phyloP scores from a whole-genome alignment of 352 stramenopile genomes.

The Peronosclerospora sorghi region DNA sequence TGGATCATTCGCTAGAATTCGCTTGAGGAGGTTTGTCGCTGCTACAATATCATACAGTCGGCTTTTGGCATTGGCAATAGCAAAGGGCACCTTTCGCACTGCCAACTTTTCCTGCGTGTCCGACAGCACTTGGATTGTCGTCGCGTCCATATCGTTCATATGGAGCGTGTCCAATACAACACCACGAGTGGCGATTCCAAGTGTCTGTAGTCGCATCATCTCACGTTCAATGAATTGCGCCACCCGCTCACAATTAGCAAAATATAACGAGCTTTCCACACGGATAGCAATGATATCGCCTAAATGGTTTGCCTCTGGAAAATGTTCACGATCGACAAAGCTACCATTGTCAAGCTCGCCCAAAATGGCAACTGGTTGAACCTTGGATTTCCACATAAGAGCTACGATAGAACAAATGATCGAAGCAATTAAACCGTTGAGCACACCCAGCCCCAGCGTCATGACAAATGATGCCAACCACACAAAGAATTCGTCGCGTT shows the following conservation, averaged over 20 bases:
- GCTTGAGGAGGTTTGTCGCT: constrained; percentile 9
- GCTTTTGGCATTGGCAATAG: constrained; percentile 10
- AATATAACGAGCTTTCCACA: constrained; percentile 9
- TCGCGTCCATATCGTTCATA: constrained; percentile 19
- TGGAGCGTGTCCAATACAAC: constrained; percentile 12
- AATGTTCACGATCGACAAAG: constrained; percentile 7
- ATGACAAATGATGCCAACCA: constrained; percentile 7
- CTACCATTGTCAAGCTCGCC: constrained; percentile 7
- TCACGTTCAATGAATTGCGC: constrained; percentile 9
- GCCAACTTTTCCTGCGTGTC: constrained; percentile 13
- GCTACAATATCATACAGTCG: constrained; percentile 8
- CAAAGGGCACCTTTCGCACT: constrained; percentile 10
- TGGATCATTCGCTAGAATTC: constrained; percentile 8
- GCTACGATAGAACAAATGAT: constrained; percentile 11
- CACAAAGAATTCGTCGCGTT: constrained; percentile 12
- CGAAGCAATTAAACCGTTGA: constrained; percentile 8
- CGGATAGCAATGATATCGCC: constrained; percentile 9
- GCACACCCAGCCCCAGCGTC: constrained; percentile 7
- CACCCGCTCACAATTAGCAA: constrained; percentile 12
- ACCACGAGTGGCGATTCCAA: constrained; percentile 7
- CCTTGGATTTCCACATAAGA: constrained; percentile 12
- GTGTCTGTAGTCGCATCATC: constrained; percentile 5
- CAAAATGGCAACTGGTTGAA: constrained; percentile 5
- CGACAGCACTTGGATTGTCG: constrained; percentile 11
- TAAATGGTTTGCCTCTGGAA: constrained; percentile 6